A percentile compares a stretch with the other conserved stretches of the same genome.
Conservation (phyloP, 2,329 filamentous ascomycete genomes). For the Verticillium nonalfalfae region DNA sequence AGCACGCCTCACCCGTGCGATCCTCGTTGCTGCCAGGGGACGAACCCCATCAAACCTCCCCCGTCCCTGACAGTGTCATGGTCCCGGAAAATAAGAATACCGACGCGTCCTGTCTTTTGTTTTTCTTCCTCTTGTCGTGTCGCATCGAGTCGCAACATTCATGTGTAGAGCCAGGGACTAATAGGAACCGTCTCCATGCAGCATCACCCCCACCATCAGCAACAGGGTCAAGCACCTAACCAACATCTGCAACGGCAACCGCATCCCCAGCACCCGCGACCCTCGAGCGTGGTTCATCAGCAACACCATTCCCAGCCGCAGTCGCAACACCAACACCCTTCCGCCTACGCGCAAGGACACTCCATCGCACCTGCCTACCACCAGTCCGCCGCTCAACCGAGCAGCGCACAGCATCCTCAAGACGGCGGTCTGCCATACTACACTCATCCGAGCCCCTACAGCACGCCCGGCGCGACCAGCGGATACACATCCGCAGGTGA, state of each 20-base stretch:
- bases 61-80: slow-evolving; percentile 39
- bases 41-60: slow-evolving; percentile 30
- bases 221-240: slow-evolving; percentile 63
- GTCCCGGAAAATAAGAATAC: slow-evolving; percentile 40
- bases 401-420: slow-evolving; percentile 54
- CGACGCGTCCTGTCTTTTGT: slow-evolving; percentile 38
- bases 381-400: slow-evolving; percentile 50
- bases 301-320: slow-evolving; percentile 64
- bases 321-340: slow-evolving; percentile 55
- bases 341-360: slow-evolving; percentile 63
- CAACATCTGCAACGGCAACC: slow-evolving; percentile 60
- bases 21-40: slow-evolving; percentile 37
- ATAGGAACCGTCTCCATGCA: slow-evolving; percentile 59
- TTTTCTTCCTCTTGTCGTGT: slow-evolving; percentile 24
- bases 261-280: slow-evolving; percentile 61
- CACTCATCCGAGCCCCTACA: slow-evolving; percentile 76
- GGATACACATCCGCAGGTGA: slow-evolving; percentile 84
- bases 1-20: slow-evolving; percentile 41
- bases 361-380: slow-evolving; percentile 62
- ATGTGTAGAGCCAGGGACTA: slow-evolving; percentile 31
- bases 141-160: slow-evolving; percentile 23
- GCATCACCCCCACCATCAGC: slow-evolving; percentile 70
- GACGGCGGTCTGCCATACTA: slow-evolving; percentile 63
- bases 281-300: slow-evolving; percentile 67
- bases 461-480: slow-evolving; percentile 71